Conservation (phyloP, 163 green algal genomes). For the Coccomyxa subellipsoidea region DNA sequence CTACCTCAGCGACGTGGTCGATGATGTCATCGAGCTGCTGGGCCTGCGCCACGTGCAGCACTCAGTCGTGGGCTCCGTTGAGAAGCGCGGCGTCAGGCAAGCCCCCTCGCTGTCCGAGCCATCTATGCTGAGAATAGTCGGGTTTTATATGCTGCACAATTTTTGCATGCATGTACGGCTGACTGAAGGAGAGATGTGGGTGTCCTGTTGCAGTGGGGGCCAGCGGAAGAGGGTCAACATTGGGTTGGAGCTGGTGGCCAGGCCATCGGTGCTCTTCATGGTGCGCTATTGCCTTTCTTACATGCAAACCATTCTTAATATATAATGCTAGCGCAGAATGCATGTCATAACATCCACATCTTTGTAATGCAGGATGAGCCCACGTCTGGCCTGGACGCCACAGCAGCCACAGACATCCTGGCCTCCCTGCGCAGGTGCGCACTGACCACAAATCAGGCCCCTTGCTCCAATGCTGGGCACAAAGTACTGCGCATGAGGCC, state of each 20-base stretch:
- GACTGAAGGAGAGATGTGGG: no score
- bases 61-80: constrained; percentile 56
- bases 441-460: no score
- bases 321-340: no score
- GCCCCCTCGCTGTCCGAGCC: background rate
- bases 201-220: constrained; percentile 43
- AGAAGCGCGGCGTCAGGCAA: constrained; percentile 63
- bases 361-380: constrained; percentile 46
- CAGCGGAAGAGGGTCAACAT: constrained; percentile 93
- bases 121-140: no score
- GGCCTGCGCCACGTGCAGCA: constrained; percentile 45
- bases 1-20: constrained; percentile 19
- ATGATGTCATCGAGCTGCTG: constrained; percentile 30
- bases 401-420: constrained; percentile 65
- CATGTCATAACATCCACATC: no score
- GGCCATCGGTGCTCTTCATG: constrained; percentile 79
- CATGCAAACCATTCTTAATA: background rate
- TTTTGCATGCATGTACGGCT: constrained; percentile 10
- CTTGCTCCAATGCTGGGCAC: no score
- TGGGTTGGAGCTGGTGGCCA: constrained; percentile 72
- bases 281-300: constrained; percentile 32
- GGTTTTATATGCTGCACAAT: background rate
- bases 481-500: no score
- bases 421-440: constrained; percentile 30
- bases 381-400: constrained; percentile 67